Evolutionary conservation across 139 green algal species (phyloP), one percentile per base, ranked within the genome.

Genomic region (Coelastrella sp.): DNA sequence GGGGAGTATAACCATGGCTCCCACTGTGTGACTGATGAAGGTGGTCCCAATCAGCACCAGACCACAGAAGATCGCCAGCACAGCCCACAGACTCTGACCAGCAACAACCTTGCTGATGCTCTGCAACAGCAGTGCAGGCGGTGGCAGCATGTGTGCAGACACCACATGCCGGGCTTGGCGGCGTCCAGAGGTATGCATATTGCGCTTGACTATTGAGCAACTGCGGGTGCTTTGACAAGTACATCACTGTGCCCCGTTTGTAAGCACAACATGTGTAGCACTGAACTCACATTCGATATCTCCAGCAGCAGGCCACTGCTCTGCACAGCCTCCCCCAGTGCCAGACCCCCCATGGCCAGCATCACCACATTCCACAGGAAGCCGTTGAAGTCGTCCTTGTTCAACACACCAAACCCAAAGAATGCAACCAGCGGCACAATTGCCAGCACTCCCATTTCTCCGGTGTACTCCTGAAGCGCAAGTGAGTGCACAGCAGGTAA

Each of bases 331-430:
- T 94, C 93, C 63, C 95, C 95, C 68, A 97, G 91, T 12, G 93
- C 94, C 63, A 95, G 89, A 7, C 95, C 95, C 1, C 95, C 95
- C 94, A 96, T 96, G n/a, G 95, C 95, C 84, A 97, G 92, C 95
- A 97, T 96, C 24, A 97, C 95, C 8, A 97, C 95, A 75, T 96
- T 95, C 95, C 95, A 97, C 61, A 96, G 91, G 79, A 97, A 96
- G 27, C 85, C 89, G 88, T 97, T 97, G 93, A 96, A 97, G 89
- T 97, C 94, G 58, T 96, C 95, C 93, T 95, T 92, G 25, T 19
- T 63, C 19, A 83, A 93, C 87, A 97, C 92, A 20, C 95, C 95
- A 63, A 93, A 95, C 12, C 95, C 95, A 66, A 96, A 97, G 92
- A 97, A 97, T 0, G 93, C 93, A 5, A 97, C 93, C 82, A 97